Conservation (phyloP, 805 yeast species). For the Candida chauliodis region DNA sequence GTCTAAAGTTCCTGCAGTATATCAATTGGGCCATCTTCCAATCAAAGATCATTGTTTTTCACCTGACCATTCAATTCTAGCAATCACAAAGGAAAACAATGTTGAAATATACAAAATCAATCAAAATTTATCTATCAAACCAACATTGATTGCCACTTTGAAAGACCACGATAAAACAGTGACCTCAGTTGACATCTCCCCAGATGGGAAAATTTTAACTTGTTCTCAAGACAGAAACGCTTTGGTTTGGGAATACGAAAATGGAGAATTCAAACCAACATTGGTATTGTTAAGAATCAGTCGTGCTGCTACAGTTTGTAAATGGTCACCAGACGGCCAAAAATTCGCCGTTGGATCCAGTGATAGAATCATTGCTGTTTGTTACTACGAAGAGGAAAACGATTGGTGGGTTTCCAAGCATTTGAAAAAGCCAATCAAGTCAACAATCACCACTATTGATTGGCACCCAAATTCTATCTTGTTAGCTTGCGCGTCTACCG, state of each 20-base stretch:
- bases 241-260: slow-evolving; percentile 79
- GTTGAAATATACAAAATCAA: slow-evolving; percentile 68
- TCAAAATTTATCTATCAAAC: slow-evolving; percentile 39
- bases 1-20: slow-evolving; percentile 34
- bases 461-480: slow-evolving; percentile 95
- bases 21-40: slow-evolving; percentile 76
- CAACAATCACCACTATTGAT: slow-evolving; percentile 75
- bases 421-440: slow-evolving; percentile 89
- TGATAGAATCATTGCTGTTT: slow-evolving; percentile 89
- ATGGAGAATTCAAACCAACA: slow-evolving; percentile 72
- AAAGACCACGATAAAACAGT: slow-evolving; percentile 89
- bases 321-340: slow-evolving; percentile 93
- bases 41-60: slow-evolving; percentile 91
- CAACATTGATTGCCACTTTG: slow-evolving; percentile 62
- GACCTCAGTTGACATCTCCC: slow-evolving; percentile 89
- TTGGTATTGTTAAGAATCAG: slow-evolving; percentile 88
- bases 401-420: slow-evolving; percentile 99
- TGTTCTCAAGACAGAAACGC: slow-evolving; percentile 98
- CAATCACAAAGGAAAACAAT: slow-evolving; percentile 74
- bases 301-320: slow-evolving; percentile 90
- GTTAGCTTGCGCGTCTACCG: slow-evolving; percentile 87
- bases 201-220: slow-evolving; percentile 87
- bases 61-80: slow-evolving; percentile 58
- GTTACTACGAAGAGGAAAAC: slow-evolving; percentile 92
- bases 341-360: slow-evolving; percentile 98